Evolutionary conservation across 306 rosid genomes (phyloP).

Genomic region (Fragaria vesca): DNA sequence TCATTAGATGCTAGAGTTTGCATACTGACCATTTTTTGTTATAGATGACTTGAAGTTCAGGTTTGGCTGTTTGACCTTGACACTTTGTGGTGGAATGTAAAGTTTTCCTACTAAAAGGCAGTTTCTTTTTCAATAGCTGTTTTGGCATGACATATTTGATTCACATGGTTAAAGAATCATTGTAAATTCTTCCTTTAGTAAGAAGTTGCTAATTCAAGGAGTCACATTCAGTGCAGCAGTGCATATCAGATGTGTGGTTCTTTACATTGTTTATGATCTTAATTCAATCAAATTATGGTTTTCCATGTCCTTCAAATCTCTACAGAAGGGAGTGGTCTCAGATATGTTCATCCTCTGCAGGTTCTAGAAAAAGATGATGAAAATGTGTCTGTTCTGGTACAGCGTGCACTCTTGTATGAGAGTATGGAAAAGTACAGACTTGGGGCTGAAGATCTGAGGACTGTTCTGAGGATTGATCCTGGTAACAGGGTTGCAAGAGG

Average conservation of each 20-base stretch:
- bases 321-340: constrained; percentile 22
- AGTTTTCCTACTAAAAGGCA: neutral
- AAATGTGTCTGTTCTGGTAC: constrained; percentile 81
- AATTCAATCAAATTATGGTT: constrained; percentile 6
- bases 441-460: constrained; percentile 91
- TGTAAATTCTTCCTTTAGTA: neutral
- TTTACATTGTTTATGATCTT: neutral
- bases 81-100: neutral
- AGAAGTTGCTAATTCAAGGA: neutral
- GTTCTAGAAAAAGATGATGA: constrained; percentile 57
- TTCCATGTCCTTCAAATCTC: constrained; percentile 6
- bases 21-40: neutral
- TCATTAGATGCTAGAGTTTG: neutral
- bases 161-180: neutral
- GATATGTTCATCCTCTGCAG: constrained; percentile 46
- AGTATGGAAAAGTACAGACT: constrained; percentile 98
- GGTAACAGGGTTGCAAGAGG: constrained; percentile 87
- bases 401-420: constrained; percentile 92
- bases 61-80: neutral
- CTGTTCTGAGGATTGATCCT: constrained; percentile 88
- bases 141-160: neutral
- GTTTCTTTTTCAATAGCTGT: neutral
- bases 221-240: neutral
- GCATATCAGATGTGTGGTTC: neutral
- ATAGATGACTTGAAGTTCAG: neutral